Conservation (phyloP, 495 filamentous ascomycete species). For the Aspergillus cavernicola region DNA sequence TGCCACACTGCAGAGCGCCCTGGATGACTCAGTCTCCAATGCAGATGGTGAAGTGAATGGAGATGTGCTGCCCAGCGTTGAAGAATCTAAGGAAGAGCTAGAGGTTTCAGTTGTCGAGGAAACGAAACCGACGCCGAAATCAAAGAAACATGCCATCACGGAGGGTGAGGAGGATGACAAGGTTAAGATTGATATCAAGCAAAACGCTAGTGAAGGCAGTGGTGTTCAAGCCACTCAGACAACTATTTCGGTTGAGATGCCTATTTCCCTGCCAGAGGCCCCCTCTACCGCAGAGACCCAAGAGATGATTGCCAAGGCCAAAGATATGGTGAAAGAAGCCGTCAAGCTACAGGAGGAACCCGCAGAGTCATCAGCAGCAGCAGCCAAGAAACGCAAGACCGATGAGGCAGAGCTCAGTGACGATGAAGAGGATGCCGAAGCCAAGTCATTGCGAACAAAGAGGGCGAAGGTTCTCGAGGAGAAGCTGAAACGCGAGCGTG, state of each 20-base stretch:
- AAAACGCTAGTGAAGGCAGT: slow-evolving; percentile 34
- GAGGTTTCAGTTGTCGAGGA: slow-evolving; percentile 26
- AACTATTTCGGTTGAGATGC: slow-evolving; percentile 75
- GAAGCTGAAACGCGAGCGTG: slow-evolving; percentile 75
- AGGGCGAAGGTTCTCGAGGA: slow-evolving; percentile 68
- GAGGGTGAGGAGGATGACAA: slow-evolving; percentile 42
- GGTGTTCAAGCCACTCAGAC: slow-evolving; percentile 67
- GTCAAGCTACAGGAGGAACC: slow-evolving; percentile 50
- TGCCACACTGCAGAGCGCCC: slow-evolving; percentile 45
- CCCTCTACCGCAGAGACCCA: slow-evolving; percentile 71
- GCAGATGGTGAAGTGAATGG: slow-evolving; percentile 27
- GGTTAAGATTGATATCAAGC: slow-evolving; percentile 55
- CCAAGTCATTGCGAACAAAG: slow-evolving; percentile 61
- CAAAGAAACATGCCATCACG: slow-evolving; percentile 33
- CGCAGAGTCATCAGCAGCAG: slow-evolving; percentile 35
- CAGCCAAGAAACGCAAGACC: slow-evolving; percentile 73
- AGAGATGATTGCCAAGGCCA: slow-evolving; percentile 79
- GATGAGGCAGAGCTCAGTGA: slow-evolving; percentile 57
- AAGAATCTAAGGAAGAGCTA: slow-evolving; percentile 26
- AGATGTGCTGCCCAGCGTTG: slow-evolving; percentile 24
- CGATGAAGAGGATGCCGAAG: slow-evolving; percentile 53
- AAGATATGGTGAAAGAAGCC: slow-evolving; percentile 84
- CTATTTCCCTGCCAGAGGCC: slow-evolving; percentile 61
- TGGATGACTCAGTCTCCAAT: slow-evolving; percentile 42
- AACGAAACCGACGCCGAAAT: slow-evolving; percentile 28